Base-by-base conservation (phyloP, 768 basidiomycete species). In the Austroboletus eburneus region DNA sequence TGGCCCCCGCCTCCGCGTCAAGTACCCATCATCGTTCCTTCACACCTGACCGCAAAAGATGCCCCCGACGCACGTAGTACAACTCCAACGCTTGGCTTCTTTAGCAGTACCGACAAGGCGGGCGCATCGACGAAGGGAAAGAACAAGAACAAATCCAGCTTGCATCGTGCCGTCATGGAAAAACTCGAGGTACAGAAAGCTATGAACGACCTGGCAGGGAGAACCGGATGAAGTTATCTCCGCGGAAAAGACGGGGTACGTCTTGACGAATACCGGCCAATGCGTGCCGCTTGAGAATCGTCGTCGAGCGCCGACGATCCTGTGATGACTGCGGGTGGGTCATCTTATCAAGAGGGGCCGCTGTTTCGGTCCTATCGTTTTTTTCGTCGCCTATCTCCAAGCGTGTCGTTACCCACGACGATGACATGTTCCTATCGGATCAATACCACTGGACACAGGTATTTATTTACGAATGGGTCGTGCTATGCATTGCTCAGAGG, bases 1-100 rank as follows among this genome's bases (percentile, higher is more conserved):
- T 91, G 89, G 89, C 88, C 89, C 1, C 83, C 87, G 7, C 87
- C 88, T 4, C 88, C 87, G 3, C 83, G 83, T 1, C 71, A 80
- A 30, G 89, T 81, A 4, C 87, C 89, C 3, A 75, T 90, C 45
- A 86, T 91, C 37, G 83, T 91, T 22, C 85, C 87, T 3, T 74
- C 85, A 0, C 79, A 86, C 50, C 66, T 87, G 10, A 74, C 74
- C 53, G 65, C 47, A 52, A 67, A 42, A 45, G 61, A 55, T n/a
- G 34, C 55, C 27, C 46, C 60, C 14, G 34, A 51, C 10, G 55
- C 55, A n/a, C 39, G 51, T 8, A 34, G 46, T 32, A 37, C 56
- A 9, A 33, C 49, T 17, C 34, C 47, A 3, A 32, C 51, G 6
- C 29, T 44, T 23, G 43, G 30, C 8, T 50, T 49, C 13, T 49